Conservation (phyloP, 2,329 filamentous ascomycete species). For the Fusarium proliferatum region DNA sequence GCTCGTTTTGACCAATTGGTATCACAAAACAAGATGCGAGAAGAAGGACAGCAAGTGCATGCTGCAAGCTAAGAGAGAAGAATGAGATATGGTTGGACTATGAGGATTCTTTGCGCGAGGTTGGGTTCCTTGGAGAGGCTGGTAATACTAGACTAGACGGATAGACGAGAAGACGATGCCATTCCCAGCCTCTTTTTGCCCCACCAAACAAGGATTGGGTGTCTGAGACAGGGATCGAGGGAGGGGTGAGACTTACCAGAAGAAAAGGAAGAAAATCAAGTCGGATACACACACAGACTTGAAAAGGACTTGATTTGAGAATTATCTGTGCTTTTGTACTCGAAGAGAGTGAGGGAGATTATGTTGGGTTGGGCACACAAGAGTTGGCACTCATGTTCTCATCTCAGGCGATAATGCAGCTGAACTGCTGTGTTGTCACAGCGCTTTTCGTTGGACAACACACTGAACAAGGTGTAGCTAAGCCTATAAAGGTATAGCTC, state of each 20-base stretch:
- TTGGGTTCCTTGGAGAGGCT: constrained; percentile 43
- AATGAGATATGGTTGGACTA: constrained; percentile 51
- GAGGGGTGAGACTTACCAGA: constrained; percentile 23
- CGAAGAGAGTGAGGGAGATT: neutral
- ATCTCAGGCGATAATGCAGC: constrained; percentile 25
- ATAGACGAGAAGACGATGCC: constrained; percentile 11
- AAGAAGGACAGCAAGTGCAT: constrained; percentile 44
- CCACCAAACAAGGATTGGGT: constrained; percentile 32
- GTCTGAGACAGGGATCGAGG: constrained; percentile 15
- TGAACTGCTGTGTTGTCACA: constrained; percentile 35
- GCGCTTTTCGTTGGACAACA: constrained; percentile 16
- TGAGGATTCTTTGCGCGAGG: constrained; percentile 42
- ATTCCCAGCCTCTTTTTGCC: constrained; percentile 42
- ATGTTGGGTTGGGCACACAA: constrained; percentile 21
- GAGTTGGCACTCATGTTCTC: constrained; percentile 20
- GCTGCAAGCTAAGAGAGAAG: constrained; percentile 41
- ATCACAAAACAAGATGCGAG: constrained; percentile 46
- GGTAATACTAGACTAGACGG: constrained; percentile 21
- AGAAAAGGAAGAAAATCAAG: neutral
- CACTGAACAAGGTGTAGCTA: constrained; percentile 8
- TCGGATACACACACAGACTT: neutral
- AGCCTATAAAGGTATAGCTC: constrained; percentile 6
- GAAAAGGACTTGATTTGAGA: neutral
- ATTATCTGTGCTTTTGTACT: constrained; percentile 2
- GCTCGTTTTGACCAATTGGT: constrained; percentile 49